Evolutionary conservation across 257 asterid species (phyloP), one percentile per base, ranked within the genome.

Genomic region (Solanum arcanum): DNA sequence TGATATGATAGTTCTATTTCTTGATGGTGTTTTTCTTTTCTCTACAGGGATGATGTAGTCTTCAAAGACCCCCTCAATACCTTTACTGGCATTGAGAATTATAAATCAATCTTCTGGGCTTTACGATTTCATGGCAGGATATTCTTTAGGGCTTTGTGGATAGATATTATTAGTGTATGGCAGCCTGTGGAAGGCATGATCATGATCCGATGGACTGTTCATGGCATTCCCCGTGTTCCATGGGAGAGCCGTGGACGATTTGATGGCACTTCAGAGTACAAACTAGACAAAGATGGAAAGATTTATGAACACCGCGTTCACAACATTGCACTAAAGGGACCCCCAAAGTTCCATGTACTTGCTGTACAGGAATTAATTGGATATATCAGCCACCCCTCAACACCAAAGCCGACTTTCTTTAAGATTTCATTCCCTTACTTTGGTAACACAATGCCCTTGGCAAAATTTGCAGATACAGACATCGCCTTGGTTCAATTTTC

Each of bases 201-300:
- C 88, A 93, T 95, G 91, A 93, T 97, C 69, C 99, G 99, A 80
- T 97, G 98, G 98, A 95, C 98, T 27, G 98, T 92, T 86, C 98
- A 95, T 49, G 99, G 99, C 89, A 89, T 94, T 62, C 98, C 96
- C 72, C 92, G 99, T 68, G 90, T 96, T 29, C 99, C 96, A 68
- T 97, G 99, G 99, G 99, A 97, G 91, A 92, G 96, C 1, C 69
- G 89, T 85, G 92, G 98, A 86, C 94, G 84, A 88, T 97, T 97
- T 88, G 99, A 97, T 86, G 99, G 97, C 27, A 97, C 99, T 88
- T 97, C 99, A 60, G 99, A 95, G 93, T 97, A 97, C 92, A 97
- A 97, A 92, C 98, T 97, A 16, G 99, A 97, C 77, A 94, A 93
- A 93, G 92, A 91, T 70, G 99, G 99, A 89, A 97, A 97, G 92